These are phyloP conservation scores for Aureobasidium uvarum DNA, from an alignment of 2,329 filamentous ascomycete genomes.

Conservation along the genomic window DNA sequence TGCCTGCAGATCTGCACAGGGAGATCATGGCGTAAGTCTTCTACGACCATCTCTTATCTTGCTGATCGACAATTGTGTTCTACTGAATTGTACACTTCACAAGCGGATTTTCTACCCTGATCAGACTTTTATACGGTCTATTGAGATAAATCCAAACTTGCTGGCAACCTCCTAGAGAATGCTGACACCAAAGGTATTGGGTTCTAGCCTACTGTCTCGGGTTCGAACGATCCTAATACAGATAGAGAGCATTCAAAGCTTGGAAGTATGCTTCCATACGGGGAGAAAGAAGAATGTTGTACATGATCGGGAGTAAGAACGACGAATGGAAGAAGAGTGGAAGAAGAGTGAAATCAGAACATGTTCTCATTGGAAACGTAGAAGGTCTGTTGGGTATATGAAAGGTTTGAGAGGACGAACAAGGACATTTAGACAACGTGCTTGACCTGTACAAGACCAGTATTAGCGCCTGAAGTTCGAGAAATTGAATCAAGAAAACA, in stretches of 20 bases:
- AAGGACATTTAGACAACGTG: slow-evolving; percentile 37
- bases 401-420: background rate
- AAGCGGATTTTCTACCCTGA: no score
- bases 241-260: background rate
- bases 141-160: no score
- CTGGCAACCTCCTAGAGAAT: no score
- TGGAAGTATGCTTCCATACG: background rate
- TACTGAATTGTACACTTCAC: background rate
- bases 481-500: slow-evolving; percentile 14
- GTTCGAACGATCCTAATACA: no score
- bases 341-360: background rate
- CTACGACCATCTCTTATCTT: background rate
- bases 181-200: no score
- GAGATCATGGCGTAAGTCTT: background rate
- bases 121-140: no score
- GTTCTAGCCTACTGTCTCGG: no score
- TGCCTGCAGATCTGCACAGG: background rate
- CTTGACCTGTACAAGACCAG: slow-evolving; percentile 39
- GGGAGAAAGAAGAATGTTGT: background rate
- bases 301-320: background rate
- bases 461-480: slow-evolving; percentile 17
- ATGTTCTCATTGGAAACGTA: slow-evolving; percentile 25
- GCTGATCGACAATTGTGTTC: background rate
- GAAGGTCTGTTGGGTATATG: slow-evolving; percentile 22
- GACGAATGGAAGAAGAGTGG: no score